Percentiles rank a stretch among this genome's conserved stretches.
Conservation (phyloP, 1,284 basidiomycete species). For the Crocinoboletus sp. region DNA sequence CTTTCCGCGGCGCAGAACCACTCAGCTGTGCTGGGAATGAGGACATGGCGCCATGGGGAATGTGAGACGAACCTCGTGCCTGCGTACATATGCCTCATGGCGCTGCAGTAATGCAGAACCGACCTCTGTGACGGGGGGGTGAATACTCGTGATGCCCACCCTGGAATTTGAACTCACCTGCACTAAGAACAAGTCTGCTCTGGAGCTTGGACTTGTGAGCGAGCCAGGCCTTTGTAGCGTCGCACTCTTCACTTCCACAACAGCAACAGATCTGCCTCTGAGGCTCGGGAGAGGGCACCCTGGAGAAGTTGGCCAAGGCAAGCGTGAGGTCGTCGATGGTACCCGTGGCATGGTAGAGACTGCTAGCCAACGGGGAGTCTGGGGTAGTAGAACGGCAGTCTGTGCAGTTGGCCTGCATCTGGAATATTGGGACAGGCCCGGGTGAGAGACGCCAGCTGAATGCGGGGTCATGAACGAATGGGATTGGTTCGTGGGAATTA, state of each 20-base stretch:
- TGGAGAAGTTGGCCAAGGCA: conserved; percentile 66
- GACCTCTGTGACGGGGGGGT: conserved; percentile 56
- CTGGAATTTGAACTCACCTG: conserved; percentile 52
- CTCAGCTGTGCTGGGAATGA: conserved; percentile 19
- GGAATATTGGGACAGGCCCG: conserved; percentile 1
- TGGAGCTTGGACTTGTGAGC: conserved; percentile 65
- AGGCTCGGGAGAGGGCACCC: conserved; percentile 63
- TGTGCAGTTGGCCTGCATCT: conserved; percentile 21
- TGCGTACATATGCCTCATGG: conserved; percentile 82
- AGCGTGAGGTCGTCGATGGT: conserved; percentile 75
- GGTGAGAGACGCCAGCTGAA: too few species aligned
- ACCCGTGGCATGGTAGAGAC: conserved; percentile 54
- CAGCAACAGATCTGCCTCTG: conserved; percentile 52
- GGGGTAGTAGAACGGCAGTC: conserved; percentile 39
- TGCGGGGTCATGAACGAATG: conserved; percentile 6
- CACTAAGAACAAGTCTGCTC: conserved; percentile 73
- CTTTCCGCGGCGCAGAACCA: conserved; percentile 10
- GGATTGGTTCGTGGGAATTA: conserved; percentile 21
- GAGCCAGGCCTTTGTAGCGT: conserved; percentile 60
- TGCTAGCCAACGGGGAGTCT: conserved; percentile 53
- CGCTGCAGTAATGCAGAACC: conserved; percentile 86
- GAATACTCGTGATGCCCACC: not conserved
- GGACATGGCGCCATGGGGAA: conserved; percentile 5
- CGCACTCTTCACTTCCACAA: conserved; percentile 62
- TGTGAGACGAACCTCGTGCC: conserved; percentile 52